Evolutionary conservation across 331 rosid genomes (phyloP), one percentile per base, ranked within the genome.

Genomic region (Quercus tomentella): DNA sequence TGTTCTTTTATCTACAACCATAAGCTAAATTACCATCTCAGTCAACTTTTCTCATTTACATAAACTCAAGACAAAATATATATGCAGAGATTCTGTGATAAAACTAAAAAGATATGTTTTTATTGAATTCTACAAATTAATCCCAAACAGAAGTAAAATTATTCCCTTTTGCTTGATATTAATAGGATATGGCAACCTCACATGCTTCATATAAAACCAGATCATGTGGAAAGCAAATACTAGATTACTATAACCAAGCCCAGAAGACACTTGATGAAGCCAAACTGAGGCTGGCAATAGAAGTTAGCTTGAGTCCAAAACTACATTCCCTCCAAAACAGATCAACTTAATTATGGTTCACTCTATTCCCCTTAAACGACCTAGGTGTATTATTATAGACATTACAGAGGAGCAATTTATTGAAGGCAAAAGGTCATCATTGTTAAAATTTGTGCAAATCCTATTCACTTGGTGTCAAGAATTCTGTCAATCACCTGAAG

Each of bases 1-100:
- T 88, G 86, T 80, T 87, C 89, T 84, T 86, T 84, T 84, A 92
- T 94, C 97, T 94, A 86, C 72, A 91, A 80, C 62, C 56, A 81
- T 41, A 84, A 85, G 76, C 84, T 77, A 75, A 72, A 81, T 70
- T 62, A 68, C 70, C 55, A 75, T 73, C 77, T 89, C 74, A 84
- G 83, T 70, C 83, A 82, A 82, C 52, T 76, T 77, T 74, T 84
- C 74, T 62, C 77, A 20, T 67, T 14, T 62, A 6, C 17, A 15
- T 26, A 5, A 58, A 14, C 30, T 20, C 12, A 51, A 51, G 30
- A 76, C 5, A 63, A 45, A 49, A 2, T 51, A 25, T 30, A 28
- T n/a, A 51, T 21, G 28, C n/a, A 37, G 41, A 56, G 37, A 28
- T 15, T 62, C 28, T 62, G 11, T 2, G 10, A 28, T 62, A 4